Percentiles rank a stretch among this genome's conserved stretches.
Evolutionary conservation across 768 basidiomycete species (phyloP).

Genomic region (Psilocybe cyanescens): DNA sequence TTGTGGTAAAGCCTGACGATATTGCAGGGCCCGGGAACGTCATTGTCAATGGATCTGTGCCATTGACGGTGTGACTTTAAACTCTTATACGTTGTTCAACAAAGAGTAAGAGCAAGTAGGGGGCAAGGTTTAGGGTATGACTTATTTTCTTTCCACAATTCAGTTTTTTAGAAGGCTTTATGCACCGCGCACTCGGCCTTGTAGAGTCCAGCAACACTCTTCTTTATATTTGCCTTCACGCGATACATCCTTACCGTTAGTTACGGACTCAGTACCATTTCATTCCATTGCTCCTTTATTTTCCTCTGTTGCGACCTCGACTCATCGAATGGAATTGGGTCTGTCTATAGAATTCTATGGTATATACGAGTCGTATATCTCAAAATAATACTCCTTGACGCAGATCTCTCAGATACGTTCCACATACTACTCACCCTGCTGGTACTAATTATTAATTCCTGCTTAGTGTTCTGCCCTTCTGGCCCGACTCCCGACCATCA

Average conservation of each 20-base stretch:
- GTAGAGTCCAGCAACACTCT: background rate
- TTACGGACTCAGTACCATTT: background rate
- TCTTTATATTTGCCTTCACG: background rate
- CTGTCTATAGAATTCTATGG: background rate
- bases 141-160: background rate
- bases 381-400: background rate
- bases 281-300: background rate
- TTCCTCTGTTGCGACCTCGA: background rate
- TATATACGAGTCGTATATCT: background rate
- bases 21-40: slow-evolving; percentile 12
- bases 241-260: background rate
- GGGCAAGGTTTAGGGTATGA: background rate
- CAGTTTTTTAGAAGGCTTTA: background rate
- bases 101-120: background rate
- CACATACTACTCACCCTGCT: background rate
- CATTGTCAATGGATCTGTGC: slow-evolving; percentile 11
- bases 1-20: slow-evolving; percentile 24
- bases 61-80: background rate
- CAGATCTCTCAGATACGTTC: background rate
- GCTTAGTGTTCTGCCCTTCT: no score
- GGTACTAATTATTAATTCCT: no score
- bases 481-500: no score
- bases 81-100: background rate
- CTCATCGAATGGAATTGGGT: background rate
- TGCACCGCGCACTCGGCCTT: background rate